phyloP scores from a whole-genome alignment of 176 grass and related monocot genomes.

The Aegilops speltoides region DNA sequence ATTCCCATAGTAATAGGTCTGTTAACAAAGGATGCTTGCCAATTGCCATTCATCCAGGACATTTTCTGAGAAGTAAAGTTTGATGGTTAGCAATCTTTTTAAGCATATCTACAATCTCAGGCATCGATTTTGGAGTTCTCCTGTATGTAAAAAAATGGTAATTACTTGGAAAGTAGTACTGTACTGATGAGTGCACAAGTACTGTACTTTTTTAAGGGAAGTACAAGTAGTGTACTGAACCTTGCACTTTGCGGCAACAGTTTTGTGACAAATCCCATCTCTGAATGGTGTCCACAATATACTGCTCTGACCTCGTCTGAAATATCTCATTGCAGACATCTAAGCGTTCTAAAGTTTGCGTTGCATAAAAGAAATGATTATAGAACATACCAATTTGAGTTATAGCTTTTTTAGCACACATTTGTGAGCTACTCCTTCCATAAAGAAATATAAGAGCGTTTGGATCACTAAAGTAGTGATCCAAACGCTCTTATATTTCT shows the following conservation, averaged over 20 bases:
- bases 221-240: not conserved
- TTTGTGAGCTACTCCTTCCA: not conserved
- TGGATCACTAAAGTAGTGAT: no score
- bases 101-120: not conserved
- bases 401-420: not conserved
- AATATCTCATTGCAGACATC: not conserved
- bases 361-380: slow-evolving; percentile 8
- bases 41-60: not conserved
- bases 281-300: not conserved
- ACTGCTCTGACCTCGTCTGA: not conserved
- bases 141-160: slow-evolving; percentile 2
- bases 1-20: not conserved
- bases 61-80: not conserved
- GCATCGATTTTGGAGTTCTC: not conserved
- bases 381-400: not conserved
- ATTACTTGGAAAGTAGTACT: not conserved
- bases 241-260: not conserved
- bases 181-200: not conserved
- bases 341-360: not conserved
- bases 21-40: not conserved
- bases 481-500: no score
- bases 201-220: not conserved
- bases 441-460: no score
- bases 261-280: not conserved
- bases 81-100: not conserved